Conservation (phyloP, 208 protist genomes). For the Spongospora subterranea region DNA sequence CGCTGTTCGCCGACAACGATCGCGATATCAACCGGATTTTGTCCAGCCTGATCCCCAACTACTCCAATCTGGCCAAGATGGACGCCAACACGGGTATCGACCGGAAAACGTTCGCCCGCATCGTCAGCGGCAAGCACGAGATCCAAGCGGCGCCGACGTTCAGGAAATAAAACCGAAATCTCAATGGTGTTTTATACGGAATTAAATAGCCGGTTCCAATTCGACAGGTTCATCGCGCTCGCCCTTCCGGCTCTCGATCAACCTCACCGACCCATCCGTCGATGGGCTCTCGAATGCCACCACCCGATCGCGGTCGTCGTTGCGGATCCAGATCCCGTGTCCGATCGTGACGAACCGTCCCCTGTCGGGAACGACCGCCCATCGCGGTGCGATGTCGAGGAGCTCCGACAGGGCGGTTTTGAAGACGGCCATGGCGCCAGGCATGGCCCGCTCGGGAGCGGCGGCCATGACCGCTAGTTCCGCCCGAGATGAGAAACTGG, state of each 20-base stretch:
- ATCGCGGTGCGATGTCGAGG: not conserved
- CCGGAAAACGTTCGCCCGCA: not conserved
- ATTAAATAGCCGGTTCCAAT: too few species aligned
- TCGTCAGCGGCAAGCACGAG: conserved; percentile 43
- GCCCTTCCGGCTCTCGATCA: too few species aligned
- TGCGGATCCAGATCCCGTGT: not conserved
- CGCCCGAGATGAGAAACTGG: not conserved
- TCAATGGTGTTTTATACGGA: too few species aligned
- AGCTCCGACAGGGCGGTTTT: not conserved
- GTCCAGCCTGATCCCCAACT: conserved; percentile 3
- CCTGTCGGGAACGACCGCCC: not conserved
- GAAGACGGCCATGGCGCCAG: not conserved
- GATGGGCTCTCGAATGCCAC: not conserved
- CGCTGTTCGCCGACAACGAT: conserved; percentile 45
- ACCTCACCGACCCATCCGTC: not conserved
- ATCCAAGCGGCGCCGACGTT: not conserved
- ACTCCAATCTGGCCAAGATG: not conserved
- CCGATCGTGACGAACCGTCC: not conserved
- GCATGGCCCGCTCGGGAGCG: not conserved
- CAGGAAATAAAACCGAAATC: not conserved
- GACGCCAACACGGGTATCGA: conserved; percentile 32
- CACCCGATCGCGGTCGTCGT: not conserved
- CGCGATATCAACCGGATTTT: conserved; percentile 19
- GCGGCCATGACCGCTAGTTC: not conserved
- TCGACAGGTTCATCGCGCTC: too few species aligned